These are phyloP conservation scores for Podila clonocystis DNA, from an alignment of 192 early-diverging fungal genomes.

Conservation along the genomic window DNA sequence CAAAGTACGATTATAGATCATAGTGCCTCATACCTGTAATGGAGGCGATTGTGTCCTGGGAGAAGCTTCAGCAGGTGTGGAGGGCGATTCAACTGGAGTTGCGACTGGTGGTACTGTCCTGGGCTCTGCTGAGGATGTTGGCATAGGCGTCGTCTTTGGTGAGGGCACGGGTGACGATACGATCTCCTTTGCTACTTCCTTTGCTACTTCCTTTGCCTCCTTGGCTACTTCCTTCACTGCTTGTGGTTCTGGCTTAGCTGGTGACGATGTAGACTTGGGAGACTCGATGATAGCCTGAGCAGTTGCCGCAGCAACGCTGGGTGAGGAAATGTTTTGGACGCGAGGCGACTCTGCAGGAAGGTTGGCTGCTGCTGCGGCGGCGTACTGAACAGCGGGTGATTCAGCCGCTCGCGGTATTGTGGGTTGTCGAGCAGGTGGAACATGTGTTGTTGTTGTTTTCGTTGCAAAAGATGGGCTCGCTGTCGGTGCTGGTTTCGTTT, in stretches of 20 bases:
- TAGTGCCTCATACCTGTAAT: too few relatives aligned
- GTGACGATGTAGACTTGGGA: not conserved
- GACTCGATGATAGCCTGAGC: slow-evolving; percentile 1
- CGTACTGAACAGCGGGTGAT: slow-evolving; percentile 30
- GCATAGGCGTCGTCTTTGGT: slow-evolving; percentile 4
- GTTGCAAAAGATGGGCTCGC: slow-evolving; percentile 13
- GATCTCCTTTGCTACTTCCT: not conserved
- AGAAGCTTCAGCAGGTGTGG: too few relatives aligned
- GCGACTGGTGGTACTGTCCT: too few relatives aligned
- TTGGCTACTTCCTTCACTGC: slow-evolving; percentile 5
- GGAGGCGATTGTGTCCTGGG: too few relatives aligned
- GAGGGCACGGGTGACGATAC: not conserved
- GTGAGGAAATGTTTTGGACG: slow-evolving; percentile 22
- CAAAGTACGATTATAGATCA: too few relatives aligned
- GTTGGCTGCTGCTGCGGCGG: slow-evolving; percentile 27
- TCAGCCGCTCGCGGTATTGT: slow-evolving; percentile 15
- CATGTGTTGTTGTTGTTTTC: slow-evolving; percentile 6
- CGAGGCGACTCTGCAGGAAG: slow-evolving; percentile 46
- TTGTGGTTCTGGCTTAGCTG: not conserved
- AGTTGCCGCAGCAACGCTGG: slow-evolving; percentile 35
- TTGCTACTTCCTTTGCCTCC: not conserved
- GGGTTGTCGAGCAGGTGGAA: slow-evolving; percentile 15
- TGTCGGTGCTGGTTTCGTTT: slow-evolving; percentile 31
- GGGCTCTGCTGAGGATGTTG: too few relatives aligned
- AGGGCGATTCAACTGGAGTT: too few relatives aligned